Evolutionary conservation across 441 rosid genomes (phyloP).

Genomic region (Daphne laureola): DNA sequence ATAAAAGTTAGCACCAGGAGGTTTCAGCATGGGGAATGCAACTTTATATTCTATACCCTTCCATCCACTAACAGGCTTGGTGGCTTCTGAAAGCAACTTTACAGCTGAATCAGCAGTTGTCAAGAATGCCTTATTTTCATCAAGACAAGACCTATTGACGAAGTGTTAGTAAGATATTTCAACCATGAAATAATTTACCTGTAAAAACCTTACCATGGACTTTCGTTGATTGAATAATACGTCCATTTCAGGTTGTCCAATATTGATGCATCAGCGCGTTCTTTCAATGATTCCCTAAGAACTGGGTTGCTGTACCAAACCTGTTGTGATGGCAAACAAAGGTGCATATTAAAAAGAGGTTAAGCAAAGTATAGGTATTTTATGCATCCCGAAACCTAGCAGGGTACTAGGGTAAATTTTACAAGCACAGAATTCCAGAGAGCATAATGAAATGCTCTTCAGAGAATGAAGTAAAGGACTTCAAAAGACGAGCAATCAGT

Average conservation of each 20-base stretch:
- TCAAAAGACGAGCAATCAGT: no score
- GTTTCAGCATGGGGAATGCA: constrained; percentile 71
- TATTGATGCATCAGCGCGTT: constrained; percentile 56
- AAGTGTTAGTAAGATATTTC: constrained; percentile 15
- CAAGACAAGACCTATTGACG: constrained; percentile 77
- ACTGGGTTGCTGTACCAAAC: constrained; percentile 79
- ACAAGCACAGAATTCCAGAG: background rate
- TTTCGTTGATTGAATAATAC: constrained; percentile 73
- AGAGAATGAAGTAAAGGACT: no score
- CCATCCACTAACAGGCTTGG: constrained; percentile 68
- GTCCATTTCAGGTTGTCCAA: constrained; percentile 66
- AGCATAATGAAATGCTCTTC: no score
- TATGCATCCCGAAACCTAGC: no score
- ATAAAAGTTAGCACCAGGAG: constrained; percentile 90
- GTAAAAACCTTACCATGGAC: constrained; percentile 64
- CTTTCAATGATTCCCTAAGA: constrained; percentile 78
- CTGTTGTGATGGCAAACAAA: constrained; percentile 27
- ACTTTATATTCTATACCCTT: constrained; percentile 84
- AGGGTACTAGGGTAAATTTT: background rate
- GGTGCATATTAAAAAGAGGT: constrained; percentile 7
- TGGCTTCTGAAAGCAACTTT: constrained; percentile 63
- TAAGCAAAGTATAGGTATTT: constrained; percentile 3
- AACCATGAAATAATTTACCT: background rate
- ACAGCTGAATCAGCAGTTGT: constrained; percentile 82
- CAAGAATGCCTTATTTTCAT: constrained; percentile 80